Base-by-base conservation (phyloP, 2,329 filamentous ascomycete genomes). In the Emergomyces orientalis region DNA sequence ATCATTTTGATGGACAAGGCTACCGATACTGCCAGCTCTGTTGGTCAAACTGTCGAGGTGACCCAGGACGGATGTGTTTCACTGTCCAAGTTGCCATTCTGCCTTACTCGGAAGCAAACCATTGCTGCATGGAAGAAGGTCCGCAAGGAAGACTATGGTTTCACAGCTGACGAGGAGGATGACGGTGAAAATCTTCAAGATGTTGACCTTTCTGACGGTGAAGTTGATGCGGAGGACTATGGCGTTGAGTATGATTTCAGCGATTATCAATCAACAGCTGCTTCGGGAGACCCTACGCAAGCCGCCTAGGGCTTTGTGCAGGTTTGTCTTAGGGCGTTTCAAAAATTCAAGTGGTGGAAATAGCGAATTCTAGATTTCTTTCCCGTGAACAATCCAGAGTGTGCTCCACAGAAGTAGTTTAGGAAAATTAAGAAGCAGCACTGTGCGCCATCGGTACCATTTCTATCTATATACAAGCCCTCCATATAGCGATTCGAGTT, bases 201-300 rank as follows among this genome's bases (percentile, higher is more conserved):
- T 54, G 68, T 74, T 47, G 72, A 74, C 22, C 68, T 74, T 14
- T 71, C 69, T 27, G 72, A 74, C 60, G 71, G 71, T 1, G 71
- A 73, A 54, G 65, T 67, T 51, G 70, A 74, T 62, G 69, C 62
- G 30, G 71, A 74, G 56, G 72, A 74, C 60, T 73, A 69, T 61
- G 71, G 73, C 56, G 67, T 74, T 58, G 71, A 74, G 63, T 74
- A 74, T 63, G 72, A 74, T 61, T 74, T 74, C 62, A 71, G 71
- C 47, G 67, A 71, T 17, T 74, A 74, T 57, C 54, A 66, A 61
- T 63, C 65, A 30, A 68, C 67, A 27, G 66, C 69, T 64, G 54
- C 62, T 39, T 62, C 67, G 9, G 66, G 68, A 34, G 67, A 69
- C 34, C 68, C 67, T 8, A 69, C 65, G 8, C 63, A 65, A 51